These are phyloP conservation scores for Yarrowia alimentaria DNA, from an alignment of 805 yeast species.

Conservation along the genomic window DNA sequence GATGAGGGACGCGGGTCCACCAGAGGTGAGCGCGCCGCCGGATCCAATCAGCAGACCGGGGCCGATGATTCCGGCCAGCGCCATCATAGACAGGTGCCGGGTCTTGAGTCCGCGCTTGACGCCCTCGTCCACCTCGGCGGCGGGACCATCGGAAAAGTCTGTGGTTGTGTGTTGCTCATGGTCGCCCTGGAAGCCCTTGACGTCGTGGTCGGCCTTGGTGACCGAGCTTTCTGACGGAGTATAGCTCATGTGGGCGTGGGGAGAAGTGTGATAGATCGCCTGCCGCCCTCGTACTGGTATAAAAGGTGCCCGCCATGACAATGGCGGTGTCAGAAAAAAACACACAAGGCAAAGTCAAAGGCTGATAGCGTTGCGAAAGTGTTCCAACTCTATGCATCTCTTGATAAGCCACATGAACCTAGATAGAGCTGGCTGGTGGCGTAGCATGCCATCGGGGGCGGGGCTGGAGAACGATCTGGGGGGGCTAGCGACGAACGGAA, in stretches of 20 bases:
- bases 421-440: too few relatives aligned
- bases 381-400: neutral
- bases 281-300: neutral
- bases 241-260: slow-evolving; percentile 8
- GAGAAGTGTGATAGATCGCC: neutral
- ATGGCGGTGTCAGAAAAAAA: slow-evolving; percentile 5
- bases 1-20: slow-evolving; percentile 53
- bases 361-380: slow-evolving; percentile 2
- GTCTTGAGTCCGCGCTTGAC: slow-evolving; percentile 49
- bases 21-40: slow-evolving; percentile 49
- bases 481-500: neutral
- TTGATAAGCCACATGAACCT: slow-evolving; percentile 25
- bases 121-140: slow-evolving; percentile 34
- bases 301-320: neutral
- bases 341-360: slow-evolving; percentile 10
- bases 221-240: slow-evolving; percentile 14
- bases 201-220: neutral
- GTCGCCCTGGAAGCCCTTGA: slow-evolving; percentile 2
- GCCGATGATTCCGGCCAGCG: slow-evolving; percentile 81
- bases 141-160: slow-evolving; percentile 13
- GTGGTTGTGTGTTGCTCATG: slow-evolving; percentile 21
- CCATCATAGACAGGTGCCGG: slow-evolving; percentile 76
- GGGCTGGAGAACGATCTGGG: neutral
- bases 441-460: neutral
- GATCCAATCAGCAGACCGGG: slow-evolving; percentile 73